Conservation (phyloP, 306 rosid genomes). For the Dalbergia cochinchinensis region DNA sequence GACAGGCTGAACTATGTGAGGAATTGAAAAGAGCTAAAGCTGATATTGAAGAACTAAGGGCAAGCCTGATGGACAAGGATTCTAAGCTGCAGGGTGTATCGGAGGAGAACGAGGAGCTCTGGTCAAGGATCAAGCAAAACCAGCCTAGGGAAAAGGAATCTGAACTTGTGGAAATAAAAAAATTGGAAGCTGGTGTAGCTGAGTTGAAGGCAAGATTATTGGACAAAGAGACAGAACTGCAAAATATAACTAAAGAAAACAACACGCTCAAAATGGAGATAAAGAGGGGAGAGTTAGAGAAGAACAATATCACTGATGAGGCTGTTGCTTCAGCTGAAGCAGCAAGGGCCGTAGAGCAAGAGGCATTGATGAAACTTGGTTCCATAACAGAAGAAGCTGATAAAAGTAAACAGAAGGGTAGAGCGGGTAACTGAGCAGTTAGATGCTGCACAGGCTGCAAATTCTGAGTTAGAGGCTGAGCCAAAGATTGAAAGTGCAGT, state of each 20-base stretch:
- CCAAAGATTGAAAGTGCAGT: slow-evolving; percentile 74
- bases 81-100: slow-evolving; percentile 56
- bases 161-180: slow-evolving; percentile 57
- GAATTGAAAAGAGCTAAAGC: slow-evolving; percentile 64
- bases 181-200: slow-evolving; percentile 57
- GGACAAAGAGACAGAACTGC: slow-evolving; percentile 73
- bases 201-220: slow-evolving; percentile 66
- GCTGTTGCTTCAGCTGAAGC: slow-evolving; percentile 58
- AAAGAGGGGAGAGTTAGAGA: slow-evolving; percentile 53
- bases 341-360: slow-evolving; percentile 61
- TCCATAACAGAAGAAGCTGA: slow-evolving; percentile 65
- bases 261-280: slow-evolving; percentile 60
- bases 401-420: slow-evolving; percentile 59
- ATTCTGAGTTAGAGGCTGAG: slow-evolving; percentile 73
- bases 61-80: slow-evolving; percentile 64
- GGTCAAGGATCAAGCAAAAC: slow-evolving; percentile 44
- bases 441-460: slow-evolving; percentile 70
- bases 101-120: slow-evolving; percentile 56
- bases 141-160: slow-evolving; percentile 50
- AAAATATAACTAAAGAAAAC: slow-evolving; percentile 65
- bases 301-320: slow-evolving; percentile 46
- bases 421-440: slow-evolving; percentile 67
- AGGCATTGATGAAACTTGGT: slow-evolving; percentile 67
- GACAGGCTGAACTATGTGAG: slow-evolving; percentile 61
- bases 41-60: slow-evolving; percentile 66